Conservation (phyloP, 2,329 filamentous ascomycete species). For the Didymella glomerata region DNA sequence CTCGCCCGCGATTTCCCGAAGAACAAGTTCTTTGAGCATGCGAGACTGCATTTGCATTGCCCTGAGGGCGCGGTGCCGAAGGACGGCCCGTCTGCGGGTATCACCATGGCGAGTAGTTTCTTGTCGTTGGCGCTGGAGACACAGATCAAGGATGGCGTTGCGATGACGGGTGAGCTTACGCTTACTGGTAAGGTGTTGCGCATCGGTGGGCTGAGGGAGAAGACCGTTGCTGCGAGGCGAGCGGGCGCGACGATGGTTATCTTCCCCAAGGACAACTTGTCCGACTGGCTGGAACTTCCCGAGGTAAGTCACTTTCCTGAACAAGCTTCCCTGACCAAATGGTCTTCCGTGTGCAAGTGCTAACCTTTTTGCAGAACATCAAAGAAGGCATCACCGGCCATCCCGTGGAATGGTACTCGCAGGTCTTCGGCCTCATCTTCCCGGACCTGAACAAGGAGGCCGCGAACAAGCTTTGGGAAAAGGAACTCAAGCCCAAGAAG, state of each 20-base stretch:
- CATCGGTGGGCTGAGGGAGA: constrained; percentile 93
- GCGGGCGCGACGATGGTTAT: constrained; percentile 93
- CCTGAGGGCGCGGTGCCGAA: constrained; percentile 96
- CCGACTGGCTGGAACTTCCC: constrained; percentile 96
- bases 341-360: neutral
- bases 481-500: constrained; percentile 59
- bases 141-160: constrained; percentile 82
- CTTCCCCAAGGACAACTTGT: constrained; percentile 94
- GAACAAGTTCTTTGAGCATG: constrained; percentile 96
- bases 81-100: constrained; percentile 81
- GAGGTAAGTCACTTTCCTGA: constrained; percentile 69
- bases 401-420: constrained; percentile 90
- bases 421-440: constrained; percentile 93
- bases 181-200: constrained; percentile 95
- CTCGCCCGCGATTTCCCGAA: constrained; percentile 85
- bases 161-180: constrained; percentile 98
- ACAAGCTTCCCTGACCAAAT: too few relatives aligned
- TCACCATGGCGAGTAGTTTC: constrained; percentile 97
- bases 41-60: constrained; percentile 93
- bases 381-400: constrained; percentile 94
- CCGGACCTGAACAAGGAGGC: constrained; percentile 75
- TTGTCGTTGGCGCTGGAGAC: constrained; percentile 83
- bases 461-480: constrained; percentile 77
- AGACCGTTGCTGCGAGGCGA: constrained; percentile 92
- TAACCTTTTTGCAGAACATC: constrained; percentile 76